Evolutionary conservation across 768 basidiomycete species (phyloP), one percentile per base, ranked within the genome.

Genomic region (Cyclocybe aegerita): DNA sequence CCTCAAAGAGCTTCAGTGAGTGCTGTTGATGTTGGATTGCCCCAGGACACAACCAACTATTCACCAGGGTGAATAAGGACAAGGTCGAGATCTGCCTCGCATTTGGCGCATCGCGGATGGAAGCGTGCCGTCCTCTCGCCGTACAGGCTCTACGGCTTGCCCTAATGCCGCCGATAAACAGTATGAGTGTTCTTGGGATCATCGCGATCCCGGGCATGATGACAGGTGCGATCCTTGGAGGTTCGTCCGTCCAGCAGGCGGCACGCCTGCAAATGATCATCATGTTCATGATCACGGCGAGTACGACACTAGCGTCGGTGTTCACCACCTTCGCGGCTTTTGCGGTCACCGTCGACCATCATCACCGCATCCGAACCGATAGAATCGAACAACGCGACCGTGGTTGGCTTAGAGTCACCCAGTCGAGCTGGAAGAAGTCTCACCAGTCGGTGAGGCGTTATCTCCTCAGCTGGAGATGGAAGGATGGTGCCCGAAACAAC

Each of bases 241-340:
- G 92, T 0, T 81, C 88, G 9, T 85, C 86, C 29, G 88, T 94
- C 38, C 78, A 90, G 14, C 90, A 92, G 66, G 93, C 93, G 0
- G 90, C 90, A 1, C 82, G 84, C 46, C 70, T 94, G 11, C 93
- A 94, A 60, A 93, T 93, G 86, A 84, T 95, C 50, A 91, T 95
- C 70, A 90, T 93, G 84, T 94, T 95, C 68, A 90, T 94, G 87
- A 90, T 94, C 39, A 84, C 85, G 3, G 84, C 91, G 0, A 80
- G 83, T 50, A 87, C 88, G 0, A 81, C 85, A 0, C 77, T 95
- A 16, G 80, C 87, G 9, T 77, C 85, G 2, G 83, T 90, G 47
- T 70, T 80, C 45, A 79, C 82, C 2, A 85, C 86, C 1, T 67
- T 85, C 49, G 69, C 83, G 37, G 75, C 82, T 7, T 76, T 93